phyloP scores from a whole-genome alignment of 2,329 filamentous ascomycete species.

The Alternaria angustiovoidea region DNA sequence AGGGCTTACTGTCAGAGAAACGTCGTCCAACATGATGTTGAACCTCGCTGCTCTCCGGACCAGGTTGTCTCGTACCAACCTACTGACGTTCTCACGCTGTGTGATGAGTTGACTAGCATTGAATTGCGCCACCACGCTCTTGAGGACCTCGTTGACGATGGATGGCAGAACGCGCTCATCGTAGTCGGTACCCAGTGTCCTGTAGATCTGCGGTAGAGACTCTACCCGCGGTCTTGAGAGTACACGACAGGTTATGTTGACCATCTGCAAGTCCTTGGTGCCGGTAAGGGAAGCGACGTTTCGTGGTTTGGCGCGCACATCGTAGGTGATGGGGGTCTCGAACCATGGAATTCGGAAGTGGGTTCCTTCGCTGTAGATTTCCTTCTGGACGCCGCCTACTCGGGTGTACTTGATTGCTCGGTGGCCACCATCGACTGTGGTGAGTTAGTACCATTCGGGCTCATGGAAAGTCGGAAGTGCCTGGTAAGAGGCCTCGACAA shows the following conservation, averaged over 20 bases:
- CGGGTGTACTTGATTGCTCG: slow-evolving; percentile 98
- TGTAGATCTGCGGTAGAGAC: slow-evolving; percentile 94
- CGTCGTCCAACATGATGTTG: slow-evolving; percentile 97
- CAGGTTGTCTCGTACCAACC: slow-evolving; percentile 90
- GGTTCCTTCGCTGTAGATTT: slow-evolving; percentile 98
- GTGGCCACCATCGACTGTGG: slow-evolving; percentile 90
- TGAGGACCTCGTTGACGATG: slow-evolving; percentile 99
- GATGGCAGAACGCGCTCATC: slow-evolving; percentile 97
- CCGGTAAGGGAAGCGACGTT: slow-evolving; percentile 97
- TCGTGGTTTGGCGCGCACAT: slow-evolving; percentile 96
- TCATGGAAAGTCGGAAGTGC: background rate
- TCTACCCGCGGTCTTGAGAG: slow-evolving; percentile 88
- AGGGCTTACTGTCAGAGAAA: slow-evolving; percentile 83
- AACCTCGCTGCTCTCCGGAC: slow-evolving; percentile 90
- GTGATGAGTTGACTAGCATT: slow-evolving; percentile 98
- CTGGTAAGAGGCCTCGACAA: background rate
- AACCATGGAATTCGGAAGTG: slow-evolving; percentile 96
- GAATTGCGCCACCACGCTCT: slow-evolving; percentile 98
- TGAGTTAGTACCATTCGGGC: slow-evolving; percentile 27
- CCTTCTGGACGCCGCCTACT: slow-evolving; percentile 89
- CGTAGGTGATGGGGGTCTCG: slow-evolving; percentile 95
- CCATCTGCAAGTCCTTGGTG: slow-evolving; percentile 99
- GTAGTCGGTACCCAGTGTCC: slow-evolving; percentile 93
- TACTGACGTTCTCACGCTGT: slow-evolving; percentile 95
- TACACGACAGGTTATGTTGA: slow-evolving; percentile 99